Percentiles rank a stretch among this genome's conserved stretches.
Conservation (phyloP, 1,284 basidiomycete genomes). For the Butyriboletus regius region DNA sequence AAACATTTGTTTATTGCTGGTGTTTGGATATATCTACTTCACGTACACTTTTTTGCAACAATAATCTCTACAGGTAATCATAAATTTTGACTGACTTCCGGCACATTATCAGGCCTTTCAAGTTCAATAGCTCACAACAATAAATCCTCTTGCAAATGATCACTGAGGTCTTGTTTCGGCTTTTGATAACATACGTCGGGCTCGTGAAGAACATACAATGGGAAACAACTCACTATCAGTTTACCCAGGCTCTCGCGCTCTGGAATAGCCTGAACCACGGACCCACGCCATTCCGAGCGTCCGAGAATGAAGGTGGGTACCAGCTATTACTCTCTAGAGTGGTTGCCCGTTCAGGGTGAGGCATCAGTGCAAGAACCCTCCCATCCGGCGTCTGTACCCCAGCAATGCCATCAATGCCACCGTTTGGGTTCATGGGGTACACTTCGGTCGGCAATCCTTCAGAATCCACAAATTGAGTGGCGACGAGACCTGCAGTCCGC, state of each 20-base stretch:
- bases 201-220: not conserved
- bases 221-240: constrained; percentile 18
- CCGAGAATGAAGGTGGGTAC: constrained; percentile 57
- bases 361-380: constrained; percentile 90
- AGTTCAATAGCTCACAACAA: constrained; percentile 2
- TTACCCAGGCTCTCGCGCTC: constrained; percentile 57
- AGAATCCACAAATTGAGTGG: constrained; percentile 72
- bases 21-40: not conserved
- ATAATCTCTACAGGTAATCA: not conserved
- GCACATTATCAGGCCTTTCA: not conserved
- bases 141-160: not conserved
- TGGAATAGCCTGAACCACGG: constrained; percentile 97
- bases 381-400: constrained; percentile 83
- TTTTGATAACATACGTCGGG: constrained; percentile 3
- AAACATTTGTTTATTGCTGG: not conserved
- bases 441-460: constrained; percentile 57
- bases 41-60: not conserved
- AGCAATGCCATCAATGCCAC: constrained; percentile 78
- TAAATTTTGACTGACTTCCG: not conserved
- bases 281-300: constrained; percentile 63
- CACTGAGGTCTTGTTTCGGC: not conserved
- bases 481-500: constrained; percentile 50
- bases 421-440: constrained; percentile 96
- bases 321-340: constrained; percentile 79
- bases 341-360: constrained; percentile 81